Percentiles rank a stretch among this genome's conserved stretches.
Evolutionary conservation across 306 rosid species (phyloP).

Genomic region (Malus asiatica): DNA sequence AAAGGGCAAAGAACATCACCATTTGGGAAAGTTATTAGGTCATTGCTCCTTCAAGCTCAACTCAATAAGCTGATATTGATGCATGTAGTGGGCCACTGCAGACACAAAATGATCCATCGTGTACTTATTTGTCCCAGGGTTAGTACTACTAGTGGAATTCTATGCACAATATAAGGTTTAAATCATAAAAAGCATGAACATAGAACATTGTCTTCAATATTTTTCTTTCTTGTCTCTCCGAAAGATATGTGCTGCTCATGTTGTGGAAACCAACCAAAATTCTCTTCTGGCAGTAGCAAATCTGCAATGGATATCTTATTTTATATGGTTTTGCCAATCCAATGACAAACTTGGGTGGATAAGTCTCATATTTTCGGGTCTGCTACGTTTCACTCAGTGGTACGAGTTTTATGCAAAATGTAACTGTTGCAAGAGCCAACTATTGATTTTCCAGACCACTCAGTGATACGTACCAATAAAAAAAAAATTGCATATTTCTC

Average conservation of each 20-base stretch:
- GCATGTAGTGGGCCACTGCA: conserved; percentile 15
- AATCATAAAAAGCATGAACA: conserved; percentile 1
- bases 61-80: conserved; percentile 5
- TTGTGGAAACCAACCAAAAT: background rate
- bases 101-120: background rate
- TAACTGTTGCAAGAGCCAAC: too few relatives aligned
- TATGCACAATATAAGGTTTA: conserved; percentile 20
- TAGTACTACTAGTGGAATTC: conserved; percentile 25
- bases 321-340: background rate
- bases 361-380: background rate
- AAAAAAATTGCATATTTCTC: background rate
- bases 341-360: background rate
- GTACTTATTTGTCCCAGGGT: conserved; percentile 2
- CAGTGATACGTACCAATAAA: too few relatives aligned
- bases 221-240: background rate
- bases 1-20: background rate
- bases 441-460: too few relatives aligned
- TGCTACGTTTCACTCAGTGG: background rate
- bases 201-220: background rate
- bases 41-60: conserved; percentile 1
- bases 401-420: too few relatives aligned
- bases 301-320: background rate
- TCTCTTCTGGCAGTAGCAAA: background rate
- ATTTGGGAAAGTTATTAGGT: conserved; percentile 9
- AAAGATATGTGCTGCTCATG: background rate